Percentiles rank a stretch among this genome's conserved stretches.
phyloP scores from a whole-genome alignment of 768 basidiomycete species.

The Basidioascus undulatus region DNA sequence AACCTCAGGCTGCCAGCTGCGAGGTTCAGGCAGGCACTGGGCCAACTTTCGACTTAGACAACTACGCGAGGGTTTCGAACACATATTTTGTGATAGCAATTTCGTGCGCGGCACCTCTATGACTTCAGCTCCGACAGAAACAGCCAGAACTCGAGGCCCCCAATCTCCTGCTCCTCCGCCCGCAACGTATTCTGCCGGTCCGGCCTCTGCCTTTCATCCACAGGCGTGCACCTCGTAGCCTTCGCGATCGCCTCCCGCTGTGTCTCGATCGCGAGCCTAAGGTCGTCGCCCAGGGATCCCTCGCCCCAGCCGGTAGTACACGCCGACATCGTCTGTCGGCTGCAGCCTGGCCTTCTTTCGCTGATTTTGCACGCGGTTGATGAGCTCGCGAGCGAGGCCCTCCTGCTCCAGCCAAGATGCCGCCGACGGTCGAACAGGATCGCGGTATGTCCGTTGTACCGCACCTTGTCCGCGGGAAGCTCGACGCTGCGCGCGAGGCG shows the following conservation, averaged over 20 bases:
- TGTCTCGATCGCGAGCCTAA: conserved; percentile 37
- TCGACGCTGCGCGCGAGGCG: conserved; percentile 73
- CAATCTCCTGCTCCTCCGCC: conserved; percentile 70
- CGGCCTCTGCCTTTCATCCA: conserved; percentile 30
- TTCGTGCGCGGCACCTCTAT: too few species aligned
- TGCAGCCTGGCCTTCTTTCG: conserved; percentile 88
- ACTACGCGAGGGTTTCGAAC: too few species aligned
- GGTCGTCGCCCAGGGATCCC: conserved; percentile 32
- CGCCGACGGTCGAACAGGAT: conserved; percentile 72
- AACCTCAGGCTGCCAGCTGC: too few species aligned
- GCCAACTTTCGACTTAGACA: too few species aligned
- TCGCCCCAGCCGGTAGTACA: conserved; percentile 63
- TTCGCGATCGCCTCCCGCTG: conserved; percentile 45
- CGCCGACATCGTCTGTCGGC: conserved; percentile 75
- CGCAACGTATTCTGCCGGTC: conserved; percentile 31
- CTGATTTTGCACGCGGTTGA: conserved; percentile 79
- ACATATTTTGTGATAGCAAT: too few species aligned
- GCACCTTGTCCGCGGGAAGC: conserved; percentile 31
- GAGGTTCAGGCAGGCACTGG: too few species aligned
- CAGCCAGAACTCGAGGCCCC: conserved; percentile 49
- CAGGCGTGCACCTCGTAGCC: conserved; percentile 48
- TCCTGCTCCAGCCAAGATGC: conserved; percentile 68
- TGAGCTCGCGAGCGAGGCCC: conserved; percentile 69
- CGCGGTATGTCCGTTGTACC: conserved; percentile 47
- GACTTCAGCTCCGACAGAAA: conserved; percentile 43